Evolutionary conservation across 495 filamentous ascomycete species (phyloP).

Genomic region (Trichoderma virens): DNA sequence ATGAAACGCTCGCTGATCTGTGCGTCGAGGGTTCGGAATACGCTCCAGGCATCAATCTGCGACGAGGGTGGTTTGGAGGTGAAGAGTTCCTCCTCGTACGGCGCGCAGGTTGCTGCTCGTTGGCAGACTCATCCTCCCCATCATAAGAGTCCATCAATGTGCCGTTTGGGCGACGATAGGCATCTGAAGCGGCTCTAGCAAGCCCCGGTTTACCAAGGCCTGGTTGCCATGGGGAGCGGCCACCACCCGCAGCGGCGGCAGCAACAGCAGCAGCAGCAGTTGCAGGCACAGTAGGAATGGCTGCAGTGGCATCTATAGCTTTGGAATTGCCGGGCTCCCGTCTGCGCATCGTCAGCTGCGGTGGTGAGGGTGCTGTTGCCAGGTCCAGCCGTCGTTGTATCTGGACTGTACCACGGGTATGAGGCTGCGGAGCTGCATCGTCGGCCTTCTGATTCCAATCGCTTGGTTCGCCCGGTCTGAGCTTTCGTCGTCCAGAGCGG

Average conservation of each 20-base stretch:
- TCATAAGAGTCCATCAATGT: slow-evolving; percentile 4
- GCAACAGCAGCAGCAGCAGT: background rate
- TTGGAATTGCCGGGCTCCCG: background rate
- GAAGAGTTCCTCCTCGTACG: background rate
- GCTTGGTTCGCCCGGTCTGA: background rate
- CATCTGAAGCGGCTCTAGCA: background rate
- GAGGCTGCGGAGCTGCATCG: slow-evolving; percentile 5
- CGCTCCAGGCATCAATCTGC: background rate
- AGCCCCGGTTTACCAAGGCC: background rate
- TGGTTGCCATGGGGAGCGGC: background rate
- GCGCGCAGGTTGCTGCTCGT: background rate
- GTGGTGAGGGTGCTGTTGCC: background rate
- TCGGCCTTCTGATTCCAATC: background rate
- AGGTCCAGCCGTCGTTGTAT: background rate
- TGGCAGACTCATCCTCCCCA: slow-evolving; percentile 1
- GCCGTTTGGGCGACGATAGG: background rate
- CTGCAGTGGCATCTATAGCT: background rate
- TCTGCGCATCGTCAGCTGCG: background rate
- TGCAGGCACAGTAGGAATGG: background rate
- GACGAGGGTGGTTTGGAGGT: background rate
- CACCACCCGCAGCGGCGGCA: background rate
- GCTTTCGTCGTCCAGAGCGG: background rate
- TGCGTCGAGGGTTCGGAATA: background rate
- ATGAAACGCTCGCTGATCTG: background rate
- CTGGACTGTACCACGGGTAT: background rate